Conservation (phyloP, 208 protist species). For the Acanthamoeba triangularis region DNA sequence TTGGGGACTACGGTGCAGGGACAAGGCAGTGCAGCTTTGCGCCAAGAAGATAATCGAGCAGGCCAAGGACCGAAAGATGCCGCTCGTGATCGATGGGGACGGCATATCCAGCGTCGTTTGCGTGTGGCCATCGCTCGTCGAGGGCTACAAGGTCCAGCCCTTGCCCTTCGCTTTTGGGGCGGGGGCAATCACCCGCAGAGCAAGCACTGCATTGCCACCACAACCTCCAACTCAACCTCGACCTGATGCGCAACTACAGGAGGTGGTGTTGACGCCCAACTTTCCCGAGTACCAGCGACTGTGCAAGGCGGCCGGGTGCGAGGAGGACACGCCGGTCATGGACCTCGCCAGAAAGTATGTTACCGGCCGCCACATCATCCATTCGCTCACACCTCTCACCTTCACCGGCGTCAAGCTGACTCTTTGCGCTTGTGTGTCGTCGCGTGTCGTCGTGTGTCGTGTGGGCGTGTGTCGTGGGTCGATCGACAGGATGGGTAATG, state of each 20-base stretch:
- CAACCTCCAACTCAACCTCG: neutral
- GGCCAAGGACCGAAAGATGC: conserved; percentile 51
- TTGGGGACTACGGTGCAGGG: neutral
- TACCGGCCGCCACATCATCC: neutral
- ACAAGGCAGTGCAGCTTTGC: conserved; percentile 22
- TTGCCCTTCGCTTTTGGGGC: neutral
- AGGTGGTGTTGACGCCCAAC: conserved; percentile 89
- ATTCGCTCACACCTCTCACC: neutral
- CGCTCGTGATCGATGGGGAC: conserved; percentile 80
- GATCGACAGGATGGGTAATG: conserved; percentile 78
- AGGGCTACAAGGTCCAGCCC: neutral
- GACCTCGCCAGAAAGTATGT: conserved; percentile 38
- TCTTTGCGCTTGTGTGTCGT: neutral
- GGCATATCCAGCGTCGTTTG: conserved; percentile 46
- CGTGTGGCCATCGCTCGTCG: neutral
- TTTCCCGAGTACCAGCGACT: conserved; percentile 85
- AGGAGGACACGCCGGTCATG: neutral
- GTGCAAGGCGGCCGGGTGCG: conserved; percentile 46
- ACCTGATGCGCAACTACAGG: conserved; percentile 68
- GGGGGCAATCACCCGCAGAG: neutral
- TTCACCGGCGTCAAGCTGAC: neutral
- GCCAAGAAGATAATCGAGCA: conserved; percentile 68
- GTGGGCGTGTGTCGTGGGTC: neutral
- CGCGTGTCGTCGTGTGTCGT: too few species aligned
- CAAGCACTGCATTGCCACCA: too few species aligned